These are phyloP conservation scores for Hevea brasiliensis DNA, from an alignment of 345 rosid species.

Conservation along the genomic window DNA sequence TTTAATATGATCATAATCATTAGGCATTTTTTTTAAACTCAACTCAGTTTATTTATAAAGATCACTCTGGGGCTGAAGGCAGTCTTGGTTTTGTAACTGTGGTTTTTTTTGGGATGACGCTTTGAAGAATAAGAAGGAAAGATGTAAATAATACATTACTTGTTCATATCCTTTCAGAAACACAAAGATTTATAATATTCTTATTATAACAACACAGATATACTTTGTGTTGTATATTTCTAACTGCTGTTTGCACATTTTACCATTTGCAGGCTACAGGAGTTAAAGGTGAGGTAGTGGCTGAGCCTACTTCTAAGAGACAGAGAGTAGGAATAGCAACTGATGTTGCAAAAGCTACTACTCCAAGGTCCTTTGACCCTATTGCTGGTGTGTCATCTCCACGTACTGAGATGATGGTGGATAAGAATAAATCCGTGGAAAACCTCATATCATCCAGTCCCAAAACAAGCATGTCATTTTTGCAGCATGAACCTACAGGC, in stretches of 20 bases:
- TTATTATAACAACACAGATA: neutral
- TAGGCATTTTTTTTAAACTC: neutral
- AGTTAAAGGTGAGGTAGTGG: constrained; percentile 54
- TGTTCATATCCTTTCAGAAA: neutral
- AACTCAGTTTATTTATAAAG: neutral
- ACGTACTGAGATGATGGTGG: constrained; percentile 31
- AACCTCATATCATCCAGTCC: constrained; percentile 34
- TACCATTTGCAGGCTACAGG: constrained; percentile 63
- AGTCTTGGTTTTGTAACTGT: neutral
- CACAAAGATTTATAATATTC: neutral
- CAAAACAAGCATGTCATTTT: constrained; percentile 35
- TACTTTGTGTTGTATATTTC: neutral
- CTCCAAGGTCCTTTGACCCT: constrained; percentile 39
- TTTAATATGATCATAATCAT: neutral
- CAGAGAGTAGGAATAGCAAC: constrained; percentile 46
- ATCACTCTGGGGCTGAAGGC: neutral
- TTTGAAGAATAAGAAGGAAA: neutral
- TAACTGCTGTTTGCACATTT: constrained; percentile 17
- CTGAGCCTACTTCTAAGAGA: constrained; percentile 66
- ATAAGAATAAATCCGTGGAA: constrained; percentile 47
- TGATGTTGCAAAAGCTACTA: constrained; percentile 38
- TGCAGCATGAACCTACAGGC: constrained; percentile 40
- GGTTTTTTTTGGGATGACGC: neutral
- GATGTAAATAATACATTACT: neutral
- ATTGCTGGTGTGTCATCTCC: constrained; percentile 36